Evolutionary conservation across 2,329 filamentous ascomycete genomes (phyloP), one percentile per base, ranked within the genome.

Genomic region (Clonostachys sp.): DNA sequence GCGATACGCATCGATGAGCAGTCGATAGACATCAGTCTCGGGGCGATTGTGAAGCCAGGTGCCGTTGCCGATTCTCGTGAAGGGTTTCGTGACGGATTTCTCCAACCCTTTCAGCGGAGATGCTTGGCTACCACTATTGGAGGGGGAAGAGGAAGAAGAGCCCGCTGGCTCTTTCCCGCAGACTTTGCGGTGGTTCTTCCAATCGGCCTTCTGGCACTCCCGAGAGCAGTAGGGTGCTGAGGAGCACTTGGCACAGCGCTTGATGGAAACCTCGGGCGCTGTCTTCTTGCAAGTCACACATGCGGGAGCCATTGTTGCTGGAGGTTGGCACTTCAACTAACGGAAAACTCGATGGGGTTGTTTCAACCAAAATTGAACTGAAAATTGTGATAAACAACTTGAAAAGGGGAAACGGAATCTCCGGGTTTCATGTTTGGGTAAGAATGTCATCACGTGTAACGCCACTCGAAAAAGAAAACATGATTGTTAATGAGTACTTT

Each of bases 181-280:
- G 9, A 57, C 50, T 49, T 67, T 68, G 54, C 74, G 74, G 58
- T 81, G 76, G 4, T 14, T 24, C 52, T 74, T 74, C 73, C 72
- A 81, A 55, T 80, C 66, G 2, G 59, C 55, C 51, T 72, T 75
- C 56, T 80, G 72, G 61, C 77, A 81, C 35, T 71, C 67, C 20
- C 64, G 64, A 40, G 72, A 74, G 65, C 77, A 82, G 60, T 81
- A 81, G 24, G 53, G 60, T 0, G 66, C 63, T 1, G 52, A 52
- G n/a, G 62, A 63, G 66, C 76, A 79, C 52, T 70, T 73, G n/a
- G 69, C 66, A 56, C 75, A 79, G 45, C 59, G 51, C 50, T 66
- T 70, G 40, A 70, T 39, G 46, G 36, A 2, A 13, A 18, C 14
- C 7, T n/a, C 14, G 36, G 36, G 14, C 36, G 17, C 10, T 18